Evolutionary conservation across 495 filamentous ascomycete species (phyloP).

Genomic region (Neurospora sp.): DNA sequence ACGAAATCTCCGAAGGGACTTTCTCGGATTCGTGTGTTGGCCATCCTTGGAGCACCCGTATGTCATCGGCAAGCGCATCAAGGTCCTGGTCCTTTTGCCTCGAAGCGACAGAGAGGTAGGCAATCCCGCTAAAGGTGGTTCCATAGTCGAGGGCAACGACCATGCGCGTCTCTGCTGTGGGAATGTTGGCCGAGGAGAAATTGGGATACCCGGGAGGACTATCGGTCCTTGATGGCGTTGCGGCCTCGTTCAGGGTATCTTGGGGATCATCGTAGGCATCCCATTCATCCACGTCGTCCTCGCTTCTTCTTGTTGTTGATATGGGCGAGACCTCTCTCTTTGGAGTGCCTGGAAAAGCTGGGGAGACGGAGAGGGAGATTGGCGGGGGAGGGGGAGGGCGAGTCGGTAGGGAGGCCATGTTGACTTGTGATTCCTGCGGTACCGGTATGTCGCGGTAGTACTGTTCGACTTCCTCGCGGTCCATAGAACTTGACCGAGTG

Average conservation of each 20-base stretch:
- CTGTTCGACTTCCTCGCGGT: not conserved
- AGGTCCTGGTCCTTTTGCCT: constrained; percentile 6
- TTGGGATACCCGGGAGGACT: not conserved
- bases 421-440: not conserved
- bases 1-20: constrained; percentile 23
- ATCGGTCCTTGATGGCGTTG: not conserved
- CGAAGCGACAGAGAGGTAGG: constrained; percentile 7
- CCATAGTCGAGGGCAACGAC: constrained; percentile 28
- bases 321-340: not conserved
- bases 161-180: constrained; percentile 10
- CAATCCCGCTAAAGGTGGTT: constrained; percentile 24
- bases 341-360: not conserved
- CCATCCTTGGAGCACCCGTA: constrained; percentile 18
- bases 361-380: not conserved
- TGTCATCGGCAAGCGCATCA: constrained; percentile 9
- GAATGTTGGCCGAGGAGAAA: not conserved
- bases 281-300: not conserved
- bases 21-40: constrained; percentile 12
- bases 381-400: not conserved
- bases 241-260: not conserved
- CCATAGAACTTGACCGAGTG: not conserved
- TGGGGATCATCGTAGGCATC: not conserved
- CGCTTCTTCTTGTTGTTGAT: not conserved
- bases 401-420: not conserved
- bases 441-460: not conserved